Percentiles rank a stretch among this genome's conserved stretches.
phyloP scores from a whole-genome alignment of 495 filamentous ascomycete species.

The Penicillium malachiteum region DNA sequence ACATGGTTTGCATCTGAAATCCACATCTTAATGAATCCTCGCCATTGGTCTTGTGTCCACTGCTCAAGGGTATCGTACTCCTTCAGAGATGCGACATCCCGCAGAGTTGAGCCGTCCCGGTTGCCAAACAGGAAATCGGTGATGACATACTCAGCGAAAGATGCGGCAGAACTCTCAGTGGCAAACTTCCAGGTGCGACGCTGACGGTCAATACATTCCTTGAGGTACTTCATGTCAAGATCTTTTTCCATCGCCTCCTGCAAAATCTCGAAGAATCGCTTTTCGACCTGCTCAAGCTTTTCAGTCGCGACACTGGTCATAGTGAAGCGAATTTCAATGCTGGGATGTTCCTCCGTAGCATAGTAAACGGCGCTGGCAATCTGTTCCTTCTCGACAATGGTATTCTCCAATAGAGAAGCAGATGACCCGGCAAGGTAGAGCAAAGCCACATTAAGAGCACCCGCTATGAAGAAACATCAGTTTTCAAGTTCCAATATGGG shows the following conservation, averaged over 20 bases:
- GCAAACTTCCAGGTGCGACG: slow-evolving; percentile 74
- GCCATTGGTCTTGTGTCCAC: slow-evolving; percentile 85
- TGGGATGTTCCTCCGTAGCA: slow-evolving; percentile 72
- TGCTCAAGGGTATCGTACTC: slow-evolving; percentile 74
- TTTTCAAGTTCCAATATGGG: not conserved
- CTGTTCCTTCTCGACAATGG: slow-evolving; percentile 89
- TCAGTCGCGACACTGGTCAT: slow-evolving; percentile 83
- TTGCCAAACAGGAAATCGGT: slow-evolving; percentile 89
- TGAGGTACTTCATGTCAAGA: slow-evolving; percentile 84
- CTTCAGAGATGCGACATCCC: slow-evolving; percentile 61
- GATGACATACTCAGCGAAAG: slow-evolving; percentile 79
- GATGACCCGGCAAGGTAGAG: slow-evolving; percentile 90
- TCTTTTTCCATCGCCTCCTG: slow-evolving; percentile 74
- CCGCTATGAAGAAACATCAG: slow-evolving; percentile 33
- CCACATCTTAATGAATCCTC: slow-evolving; percentile 76
- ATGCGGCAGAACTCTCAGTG: slow-evolving; percentile 70
- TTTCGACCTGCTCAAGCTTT: slow-evolving; percentile 77
- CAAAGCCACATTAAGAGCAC: slow-evolving; percentile 73
- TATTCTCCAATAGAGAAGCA: slow-evolving; percentile 86
- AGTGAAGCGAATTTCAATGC: slow-evolving; percentile 76
- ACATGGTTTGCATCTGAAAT: slow-evolving; percentile 82
- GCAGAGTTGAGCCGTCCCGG: slow-evolving; percentile 77
- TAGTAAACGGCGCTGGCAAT: slow-evolving; percentile 80
- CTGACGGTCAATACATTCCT: slow-evolving; percentile 79
- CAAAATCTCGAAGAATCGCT: slow-evolving; percentile 80